Evolutionary conservation across 305 asterid species (phyloP), one percentile per base, ranked within the genome.

Genomic region (Caryopteris hybrid): DNA sequence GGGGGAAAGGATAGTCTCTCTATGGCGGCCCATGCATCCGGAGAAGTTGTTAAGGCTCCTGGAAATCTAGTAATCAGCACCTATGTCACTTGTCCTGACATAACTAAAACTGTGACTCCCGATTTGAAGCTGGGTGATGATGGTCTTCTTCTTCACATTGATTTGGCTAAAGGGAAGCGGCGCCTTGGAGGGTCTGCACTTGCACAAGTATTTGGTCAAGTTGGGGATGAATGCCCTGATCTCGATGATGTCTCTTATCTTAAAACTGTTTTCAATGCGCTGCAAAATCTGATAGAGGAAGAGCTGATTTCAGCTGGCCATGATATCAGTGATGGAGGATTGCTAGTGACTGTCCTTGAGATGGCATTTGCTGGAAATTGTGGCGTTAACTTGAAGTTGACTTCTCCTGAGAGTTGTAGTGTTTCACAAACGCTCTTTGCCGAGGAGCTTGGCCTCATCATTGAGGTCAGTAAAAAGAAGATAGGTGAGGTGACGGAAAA

Each of bases 1-100:
- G 97, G 98, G 10, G 98, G 97, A 43, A 92, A 92, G 61, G 97
- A 90, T 77, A 90, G 98, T 77, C 97, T 92, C 69, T 90, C 98
- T 62, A 90, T 92, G 97, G 97, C 97, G 2, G 95, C 98, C 46
- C 93, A 69, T 71, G 47, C 92, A 50, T 81, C 89, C 7, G 90
- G 84, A 47, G 97, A 92, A 78, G 90, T 92, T 68, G 97, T 92
- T 52, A 92, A 92, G 84, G 97, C 97, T 69, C 96, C 97, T 45
- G 97, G 98, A 59, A 90, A 88, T 77, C 80, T 92, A 47, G 98
- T 88, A 46, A 85, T 92, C 78, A 92, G 98, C 72, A 20, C 95
- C 18, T 92, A 88, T 56, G 97, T 86, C 58, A 88, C 97, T 68
- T 90, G 97, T 73, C 88, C 97, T 1, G 98, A 93, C 59, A 90